phyloP scores from a whole-genome alignment of 805 yeast genomes.

The Ogataea glucozyma region DNA sequence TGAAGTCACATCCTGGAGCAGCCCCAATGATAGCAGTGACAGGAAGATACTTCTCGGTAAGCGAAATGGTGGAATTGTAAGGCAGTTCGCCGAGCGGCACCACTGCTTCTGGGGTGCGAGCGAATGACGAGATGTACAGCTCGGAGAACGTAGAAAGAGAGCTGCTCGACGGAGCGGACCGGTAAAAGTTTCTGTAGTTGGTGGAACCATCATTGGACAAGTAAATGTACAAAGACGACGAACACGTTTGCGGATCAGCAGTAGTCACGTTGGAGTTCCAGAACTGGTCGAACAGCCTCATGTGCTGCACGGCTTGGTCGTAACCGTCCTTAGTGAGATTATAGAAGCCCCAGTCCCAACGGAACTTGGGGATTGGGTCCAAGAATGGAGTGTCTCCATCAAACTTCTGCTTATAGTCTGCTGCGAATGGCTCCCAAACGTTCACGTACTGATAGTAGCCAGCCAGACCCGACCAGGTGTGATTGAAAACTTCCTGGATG shows the following conservation, averaged over 20 bases:
- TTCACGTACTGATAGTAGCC: constrained; percentile 15
- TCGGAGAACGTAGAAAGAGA: constrained; percentile 11
- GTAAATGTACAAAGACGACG: constrained; percentile 13
- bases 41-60: constrained; percentile 15
- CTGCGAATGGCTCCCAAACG: constrained; percentile 15
- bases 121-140: constrained; percentile 16
- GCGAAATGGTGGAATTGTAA: constrained; percentile 15
- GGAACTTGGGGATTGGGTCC: constrained; percentile 16
- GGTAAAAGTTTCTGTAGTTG: constrained; percentile 12
- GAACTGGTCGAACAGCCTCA: constrained; percentile 13
- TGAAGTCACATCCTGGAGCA: constrained; percentile 18
- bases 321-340: constrained; percentile 15
- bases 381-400: constrained; percentile 15
- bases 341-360: constrained; percentile 18
- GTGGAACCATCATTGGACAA: constrained; percentile 11
- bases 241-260: constrained; percentile 12
- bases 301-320: constrained; percentile 12
- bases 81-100: constrained; percentile 15
- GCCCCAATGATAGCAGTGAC: constrained; percentile 17
- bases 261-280: constrained; percentile 16
- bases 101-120: constrained; percentile 17
- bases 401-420: constrained; percentile 9
- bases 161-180: constrained; percentile 9
- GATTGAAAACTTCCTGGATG: constrained; percentile 12
- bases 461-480: constrained; percentile 15